Percentiles rank a stretch among this genome's conserved stretches.
Conservation (phyloP, 305 asterid genomes). For the Ruellia speciosa region DNA sequence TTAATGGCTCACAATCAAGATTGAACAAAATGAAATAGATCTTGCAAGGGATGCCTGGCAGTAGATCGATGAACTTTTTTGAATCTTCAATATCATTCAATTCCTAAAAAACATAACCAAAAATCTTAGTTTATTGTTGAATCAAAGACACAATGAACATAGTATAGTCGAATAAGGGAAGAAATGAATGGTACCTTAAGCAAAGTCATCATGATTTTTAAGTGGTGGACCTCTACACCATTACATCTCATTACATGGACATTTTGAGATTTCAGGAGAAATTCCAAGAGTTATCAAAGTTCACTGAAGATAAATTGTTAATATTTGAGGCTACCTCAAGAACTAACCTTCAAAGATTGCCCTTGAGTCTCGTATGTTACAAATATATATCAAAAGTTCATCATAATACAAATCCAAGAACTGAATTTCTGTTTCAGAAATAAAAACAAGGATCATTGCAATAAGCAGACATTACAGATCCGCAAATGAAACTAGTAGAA, state of each 20-base stretch:
- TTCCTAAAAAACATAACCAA: not conserved
- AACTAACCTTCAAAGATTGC: slow-evolving; percentile 92
- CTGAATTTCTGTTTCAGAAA: too few relatives aligned
- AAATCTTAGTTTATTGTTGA: too few relatives aligned
- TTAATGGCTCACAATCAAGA: slow-evolving; percentile 73
- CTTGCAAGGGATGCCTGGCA: slow-evolving; percentile 90
- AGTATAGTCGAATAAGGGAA: too few relatives aligned
- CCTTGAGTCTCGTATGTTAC: slow-evolving; percentile 87
- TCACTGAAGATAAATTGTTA: slow-evolving; percentile 23
- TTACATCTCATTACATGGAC: slow-evolving; percentile 82
- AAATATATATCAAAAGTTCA: slow-evolving; percentile 66
- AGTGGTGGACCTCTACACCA: slow-evolving; percentile 71
- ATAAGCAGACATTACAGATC: too few relatives aligned
- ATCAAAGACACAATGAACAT: too few relatives aligned
- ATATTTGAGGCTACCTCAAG: slow-evolving; percentile 10
- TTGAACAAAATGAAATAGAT: slow-evolving; percentile 82
- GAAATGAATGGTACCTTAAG: slow-evolving; percentile 49
- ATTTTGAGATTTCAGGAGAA: slow-evolving; percentile 86
- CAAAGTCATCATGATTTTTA: slow-evolving; percentile 93
- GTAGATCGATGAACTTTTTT: slow-evolving; percentile 57
- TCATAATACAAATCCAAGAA: slow-evolving; percentile 93
- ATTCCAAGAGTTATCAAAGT: slow-evolving; percentile 81
- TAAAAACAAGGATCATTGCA: too few relatives aligned
- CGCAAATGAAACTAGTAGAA: too few relatives aligned
- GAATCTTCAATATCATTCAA: slow-evolving; percentile 47